A percentile compares a stretch with the other conserved stretches of the same genome.
Evolutionary conservation across 2,329 filamentous ascomycete genomes (phyloP).

Genomic region (Ophiostoma sp.): DNA sequence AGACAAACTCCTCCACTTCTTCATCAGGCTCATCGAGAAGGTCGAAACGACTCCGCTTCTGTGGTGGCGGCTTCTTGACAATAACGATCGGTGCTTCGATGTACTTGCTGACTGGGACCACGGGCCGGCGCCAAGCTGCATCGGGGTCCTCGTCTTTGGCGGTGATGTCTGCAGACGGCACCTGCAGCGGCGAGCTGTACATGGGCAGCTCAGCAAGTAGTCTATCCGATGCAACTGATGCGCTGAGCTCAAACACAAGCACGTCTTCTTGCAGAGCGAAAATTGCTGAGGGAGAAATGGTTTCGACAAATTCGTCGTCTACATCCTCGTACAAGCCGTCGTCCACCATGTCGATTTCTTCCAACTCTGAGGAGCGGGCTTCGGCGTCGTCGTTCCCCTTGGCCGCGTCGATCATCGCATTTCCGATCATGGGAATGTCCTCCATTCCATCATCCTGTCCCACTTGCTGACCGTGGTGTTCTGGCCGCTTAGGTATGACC

Average conservation of each 20-base stretch:
- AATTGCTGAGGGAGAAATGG: constrained; percentile 66
- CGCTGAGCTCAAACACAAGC: constrained; percentile 70
- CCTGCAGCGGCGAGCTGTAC: constrained; percentile 60
- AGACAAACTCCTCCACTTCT: constrained; percentile 37
- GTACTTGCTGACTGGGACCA: constrained; percentile 80
- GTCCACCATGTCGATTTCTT: constrained; percentile 42
- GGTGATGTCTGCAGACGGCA: constrained; percentile 53
- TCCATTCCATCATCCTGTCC: constrained; percentile 28
- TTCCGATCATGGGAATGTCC: constrained; percentile 25
- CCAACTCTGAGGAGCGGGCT: constrained; percentile 26
- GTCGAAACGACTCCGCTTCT: constrained; percentile 75
- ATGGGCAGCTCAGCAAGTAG: constrained; percentile 76
- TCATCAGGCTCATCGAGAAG: constrained; percentile 61
- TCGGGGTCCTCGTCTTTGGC: constrained; percentile 60
- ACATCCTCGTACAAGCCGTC: constrained; percentile 32
- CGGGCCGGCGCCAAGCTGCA: constrained; percentile 66
- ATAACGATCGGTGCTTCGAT: constrained; percentile 75
- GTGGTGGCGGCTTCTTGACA: constrained; percentile 56
- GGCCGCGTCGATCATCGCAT: constrained; percentile 27
- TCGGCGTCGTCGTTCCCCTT: constrained; percentile 12
- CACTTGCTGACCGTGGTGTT: neutral
- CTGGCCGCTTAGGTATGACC: constrained; percentile 35
- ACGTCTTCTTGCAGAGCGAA: constrained; percentile 79
- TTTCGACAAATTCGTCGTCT: constrained; percentile 36
- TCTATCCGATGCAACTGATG: constrained; percentile 68